phyloP scores from a whole-genome alignment of 257 asterid species.

The Nicotiana attenuata region DNA sequence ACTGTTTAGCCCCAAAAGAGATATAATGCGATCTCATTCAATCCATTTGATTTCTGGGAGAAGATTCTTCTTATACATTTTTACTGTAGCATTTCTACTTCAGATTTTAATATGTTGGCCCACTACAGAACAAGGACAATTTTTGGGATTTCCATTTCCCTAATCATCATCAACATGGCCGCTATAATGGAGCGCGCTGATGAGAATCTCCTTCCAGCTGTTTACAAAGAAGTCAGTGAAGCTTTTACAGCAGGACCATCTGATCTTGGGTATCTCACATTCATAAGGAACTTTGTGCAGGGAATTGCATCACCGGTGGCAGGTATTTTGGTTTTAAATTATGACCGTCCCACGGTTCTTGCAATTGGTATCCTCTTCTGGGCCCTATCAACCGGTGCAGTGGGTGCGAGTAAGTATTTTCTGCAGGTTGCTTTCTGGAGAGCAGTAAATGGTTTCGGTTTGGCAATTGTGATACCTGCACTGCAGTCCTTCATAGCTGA shows the following conservation, averaged over 20 bases:
- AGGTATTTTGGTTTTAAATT: conserved; percentile 72
- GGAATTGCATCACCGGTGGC: conserved; percentile 94
- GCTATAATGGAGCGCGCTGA: conserved; percentile 99
- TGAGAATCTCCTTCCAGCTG: conserved; percentile 97
- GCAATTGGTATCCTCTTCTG: conserved; percentile 85
- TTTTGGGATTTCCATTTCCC: conserved; percentile 77
- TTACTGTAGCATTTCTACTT: conserved; percentile 10
- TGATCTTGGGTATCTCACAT: conserved; percentile 96
- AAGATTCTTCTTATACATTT: not conserved
- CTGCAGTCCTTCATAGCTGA: conserved; percentile 95
- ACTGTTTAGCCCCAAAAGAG: not conserved
- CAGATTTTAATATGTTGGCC: not conserved
- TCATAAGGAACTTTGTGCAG: conserved; percentile 68
- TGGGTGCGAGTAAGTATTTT: conserved; percentile 79
- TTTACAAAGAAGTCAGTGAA: conserved; percentile 98
- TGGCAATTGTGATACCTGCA: conserved; percentile 94
- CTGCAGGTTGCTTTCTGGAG: conserved; percentile 85
- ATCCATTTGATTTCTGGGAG: conserved; percentile 10
- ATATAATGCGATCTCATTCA: not conserved
- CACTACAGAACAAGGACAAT: conserved; percentile 50
- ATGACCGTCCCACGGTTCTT: conserved; percentile 91
- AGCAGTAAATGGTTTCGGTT: conserved; percentile 81
- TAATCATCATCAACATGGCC: conserved; percentile 91
- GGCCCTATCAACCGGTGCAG: conserved; percentile 97
- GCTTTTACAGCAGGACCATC: conserved; percentile 91